A percentile compares a stretch with the other conserved stretches of the same genome.
phyloP scores from a whole-genome alignment of 108 stramenopile species.

The Cylindrotheca fusiformis region DNA sequence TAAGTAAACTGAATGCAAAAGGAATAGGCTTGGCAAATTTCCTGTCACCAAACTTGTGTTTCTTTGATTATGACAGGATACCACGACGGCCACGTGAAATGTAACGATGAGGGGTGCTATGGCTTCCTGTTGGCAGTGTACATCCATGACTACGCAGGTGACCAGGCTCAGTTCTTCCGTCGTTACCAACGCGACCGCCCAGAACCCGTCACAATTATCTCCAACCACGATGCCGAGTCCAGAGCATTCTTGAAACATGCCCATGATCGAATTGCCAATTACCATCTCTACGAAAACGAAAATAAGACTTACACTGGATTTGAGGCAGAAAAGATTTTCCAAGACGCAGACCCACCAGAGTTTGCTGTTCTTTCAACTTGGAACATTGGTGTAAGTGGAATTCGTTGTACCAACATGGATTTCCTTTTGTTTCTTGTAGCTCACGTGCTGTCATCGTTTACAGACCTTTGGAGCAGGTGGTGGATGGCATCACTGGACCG shows the following conservation, averaged over 20 bases:
- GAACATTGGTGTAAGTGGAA: constrained; percentile 22
- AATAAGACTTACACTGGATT: constrained; percentile 18
- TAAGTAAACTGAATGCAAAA: no score
- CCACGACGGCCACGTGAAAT: constrained; percentile 19
- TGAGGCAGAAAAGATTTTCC: constrained; percentile 4
- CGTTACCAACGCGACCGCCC: constrained; percentile 34
- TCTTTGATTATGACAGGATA: no score
- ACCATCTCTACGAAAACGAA: constrained; percentile 15
- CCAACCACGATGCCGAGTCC: constrained; percentile 16
- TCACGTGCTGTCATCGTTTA: no score
- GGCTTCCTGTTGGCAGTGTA: constrained; percentile 37
- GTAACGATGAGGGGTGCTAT: constrained; percentile 20
- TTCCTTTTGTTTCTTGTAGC: no score
- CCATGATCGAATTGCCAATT: constrained; percentile 23
- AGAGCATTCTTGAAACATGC: constrained; percentile 25
- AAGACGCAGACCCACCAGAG: constrained; percentile 5
- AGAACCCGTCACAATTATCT: constrained; percentile 31
- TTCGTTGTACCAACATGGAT: no score
- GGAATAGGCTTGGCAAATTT: no score
- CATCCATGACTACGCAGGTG: constrained; percentile 21
- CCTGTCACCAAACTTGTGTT: no score
- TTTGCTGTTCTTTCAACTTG: constrained; percentile 26
- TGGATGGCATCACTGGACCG: constrained; percentile 36
- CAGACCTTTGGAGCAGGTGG: constrained; percentile 28
- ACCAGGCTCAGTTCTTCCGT: constrained; percentile 30